Evolutionary conservation across 2,329 filamentous ascomycete species (phyloP).

Genomic region (Sporothrix mexicana): DNA sequence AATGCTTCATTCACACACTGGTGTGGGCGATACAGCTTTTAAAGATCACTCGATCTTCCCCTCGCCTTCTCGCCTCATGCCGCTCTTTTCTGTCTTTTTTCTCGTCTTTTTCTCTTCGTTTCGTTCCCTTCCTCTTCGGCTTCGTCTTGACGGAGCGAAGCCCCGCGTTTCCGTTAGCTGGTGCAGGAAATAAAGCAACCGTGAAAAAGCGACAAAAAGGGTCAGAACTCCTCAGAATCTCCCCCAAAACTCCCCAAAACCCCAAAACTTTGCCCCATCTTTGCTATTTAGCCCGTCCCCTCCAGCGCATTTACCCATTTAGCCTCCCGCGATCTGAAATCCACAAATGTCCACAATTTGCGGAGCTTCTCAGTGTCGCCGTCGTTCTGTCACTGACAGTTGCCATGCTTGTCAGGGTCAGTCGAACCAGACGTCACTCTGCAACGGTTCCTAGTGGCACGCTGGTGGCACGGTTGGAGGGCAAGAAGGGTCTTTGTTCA

Average conservation of each 20-base stretch:
- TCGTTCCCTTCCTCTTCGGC: slow-evolving; percentile 5
- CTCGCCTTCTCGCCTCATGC: background rate
- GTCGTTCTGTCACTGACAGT: background rate
- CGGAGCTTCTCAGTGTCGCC: background rate
- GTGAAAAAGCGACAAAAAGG: background rate
- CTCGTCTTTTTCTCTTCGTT: background rate
- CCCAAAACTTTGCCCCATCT: too few species aligned
- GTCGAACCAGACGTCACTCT: too few species aligned
- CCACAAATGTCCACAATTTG: slow-evolving; percentile 18
- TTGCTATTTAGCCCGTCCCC: slow-evolving; percentile 26
- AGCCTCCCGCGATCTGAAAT: slow-evolving; percentile 12
- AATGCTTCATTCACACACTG: background rate
- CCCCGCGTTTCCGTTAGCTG: slow-evolving; percentile 28
- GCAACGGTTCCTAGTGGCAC: too few species aligned
- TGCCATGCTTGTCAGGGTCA: background rate
- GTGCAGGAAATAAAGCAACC: background rate
- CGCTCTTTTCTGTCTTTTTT: background rate
- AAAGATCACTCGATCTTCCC: background rate
- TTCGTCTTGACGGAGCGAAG: slow-evolving; percentile 11
- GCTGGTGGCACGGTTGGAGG: too few species aligned
- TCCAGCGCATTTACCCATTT: slow-evolving; percentile 31
- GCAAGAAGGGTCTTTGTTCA: background rate
- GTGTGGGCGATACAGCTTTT: background rate
- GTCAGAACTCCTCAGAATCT: background rate
- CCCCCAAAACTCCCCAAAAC: background rate